Conservation (phyloP, 2,329 filamentous ascomycete genomes). For the Sporothrix euskadiensis region DNA sequence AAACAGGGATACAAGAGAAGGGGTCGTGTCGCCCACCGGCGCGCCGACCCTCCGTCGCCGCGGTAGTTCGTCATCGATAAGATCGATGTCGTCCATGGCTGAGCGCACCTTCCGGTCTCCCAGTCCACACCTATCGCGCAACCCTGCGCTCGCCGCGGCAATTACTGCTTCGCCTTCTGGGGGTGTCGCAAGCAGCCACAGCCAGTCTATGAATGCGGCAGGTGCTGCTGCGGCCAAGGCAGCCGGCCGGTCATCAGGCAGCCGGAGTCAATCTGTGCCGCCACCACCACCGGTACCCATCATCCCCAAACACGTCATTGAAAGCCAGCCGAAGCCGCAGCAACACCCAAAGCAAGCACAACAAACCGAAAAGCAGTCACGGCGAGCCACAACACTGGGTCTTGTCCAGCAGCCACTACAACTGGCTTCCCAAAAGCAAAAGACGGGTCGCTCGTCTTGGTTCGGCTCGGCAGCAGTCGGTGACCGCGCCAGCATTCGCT, state of each 20-base stretch:
- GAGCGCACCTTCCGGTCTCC: conserved; percentile 83
- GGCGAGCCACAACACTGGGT: conserved; percentile 7
- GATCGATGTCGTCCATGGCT: conserved; percentile 81
- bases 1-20: conserved; percentile 22
- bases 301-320: conserved; percentile 57
- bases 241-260: not conserved
- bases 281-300: conserved; percentile 63
- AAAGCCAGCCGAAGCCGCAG: not conserved
- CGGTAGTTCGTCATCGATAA: conserved; percentile 66
- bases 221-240: conserved; percentile 25
- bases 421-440: conserved; percentile 55
- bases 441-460: conserved; percentile 49
- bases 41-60: conserved; percentile 57
- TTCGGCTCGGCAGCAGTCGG: conserved; percentile 50
- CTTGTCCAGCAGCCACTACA: conserved; percentile 45
- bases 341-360: not conserved
- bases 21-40: conserved; percentile 24
- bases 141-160: not conserved
- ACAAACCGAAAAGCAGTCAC: conserved; percentile 14
- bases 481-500: conserved; percentile 49
- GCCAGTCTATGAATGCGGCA: conserved; percentile 16
- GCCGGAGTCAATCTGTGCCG: conserved; percentile 54
- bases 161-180: not conserved
- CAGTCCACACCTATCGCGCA: conserved; percentile 54
- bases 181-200: conserved; percentile 7